Evolutionary conservation across 805 yeast genomes (phyloP).

Genomic region (Torulaspora microellipsoides): DNA sequence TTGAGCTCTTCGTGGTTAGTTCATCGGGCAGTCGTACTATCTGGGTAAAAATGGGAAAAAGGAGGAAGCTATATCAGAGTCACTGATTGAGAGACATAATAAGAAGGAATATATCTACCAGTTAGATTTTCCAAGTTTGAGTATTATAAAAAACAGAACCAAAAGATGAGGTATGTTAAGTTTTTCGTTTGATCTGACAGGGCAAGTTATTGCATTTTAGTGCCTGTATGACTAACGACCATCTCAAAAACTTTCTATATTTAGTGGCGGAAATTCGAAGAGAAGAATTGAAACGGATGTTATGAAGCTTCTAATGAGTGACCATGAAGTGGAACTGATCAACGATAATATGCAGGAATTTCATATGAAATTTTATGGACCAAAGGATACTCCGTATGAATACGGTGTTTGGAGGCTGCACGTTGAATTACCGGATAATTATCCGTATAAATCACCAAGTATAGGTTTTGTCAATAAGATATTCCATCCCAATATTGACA

Average conservation of each 20-base stretch:
- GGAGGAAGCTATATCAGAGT: too few relatives aligned
- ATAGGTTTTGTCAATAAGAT: constrained; percentile 90
- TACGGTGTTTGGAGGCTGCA: constrained; percentile 88
- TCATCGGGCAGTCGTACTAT: too few relatives aligned
- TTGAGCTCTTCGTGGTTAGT: too few relatives aligned
- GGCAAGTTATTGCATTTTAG: background rate
- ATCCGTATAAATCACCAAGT: constrained; percentile 93
- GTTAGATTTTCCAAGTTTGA: too few relatives aligned
- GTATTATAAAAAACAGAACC: background rate
- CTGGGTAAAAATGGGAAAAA: too few relatives aligned
- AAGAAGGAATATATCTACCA: too few relatives aligned
- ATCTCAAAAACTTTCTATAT: background rate
- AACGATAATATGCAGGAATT: constrained; percentile 86
- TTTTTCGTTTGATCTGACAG: background rate
- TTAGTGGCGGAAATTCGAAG: constrained; percentile 27
- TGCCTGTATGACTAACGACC: background rate
- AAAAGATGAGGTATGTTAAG: constrained; percentile 14
- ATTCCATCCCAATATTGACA: constrained; percentile 94
- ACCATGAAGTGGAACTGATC: constrained; percentile 77
- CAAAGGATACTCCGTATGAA: constrained; percentile 80
- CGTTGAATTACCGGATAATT: constrained; percentile 91
- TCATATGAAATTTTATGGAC: constrained; percentile 80
- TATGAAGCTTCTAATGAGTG: constrained; percentile 91
- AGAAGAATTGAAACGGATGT: constrained; percentile 85
- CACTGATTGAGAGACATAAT: too few relatives aligned